Evolutionary conservation across 768 basidiomycete species (phyloP).

Genomic region (Leccinellum albellum): DNA sequence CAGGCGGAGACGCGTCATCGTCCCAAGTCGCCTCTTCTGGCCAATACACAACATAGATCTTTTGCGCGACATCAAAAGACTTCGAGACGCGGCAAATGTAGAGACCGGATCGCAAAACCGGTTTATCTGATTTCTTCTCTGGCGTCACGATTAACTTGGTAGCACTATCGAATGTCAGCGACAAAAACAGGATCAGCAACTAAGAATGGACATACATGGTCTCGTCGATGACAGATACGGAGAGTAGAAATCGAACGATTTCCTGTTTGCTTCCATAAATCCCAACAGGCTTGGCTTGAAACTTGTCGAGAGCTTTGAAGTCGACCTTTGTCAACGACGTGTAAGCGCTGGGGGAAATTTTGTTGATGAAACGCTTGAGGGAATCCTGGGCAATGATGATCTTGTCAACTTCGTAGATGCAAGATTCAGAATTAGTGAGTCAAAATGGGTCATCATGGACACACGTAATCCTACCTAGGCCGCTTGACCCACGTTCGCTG

Average conservation of each 20-base stretch:
- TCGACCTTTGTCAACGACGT: slow-evolving; percentile 53
- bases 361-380: slow-evolving; percentile 45
- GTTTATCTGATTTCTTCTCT: slow-evolving; percentile 5
- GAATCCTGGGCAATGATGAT: slow-evolving; percentile 56
- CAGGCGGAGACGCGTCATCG: slow-evolving; percentile 44
- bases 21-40: slow-evolving; percentile 59
- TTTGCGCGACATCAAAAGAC: slow-evolving; percentile 7
- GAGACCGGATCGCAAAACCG: slow-evolving; percentile 46
- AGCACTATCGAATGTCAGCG: slow-evolving; percentile 10
- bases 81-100: slow-evolving; percentile 37
- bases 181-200: neutral
- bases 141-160: slow-evolving; percentile 2
- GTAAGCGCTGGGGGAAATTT: slow-evolving; percentile 49
- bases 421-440: neutral
- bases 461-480: slow-evolving; percentile 40
- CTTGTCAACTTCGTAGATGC: slow-evolving; percentile 48
- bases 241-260: slow-evolving; percentile 45
- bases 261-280: slow-evolving; percentile 54
- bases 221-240: slow-evolving; percentile 36
- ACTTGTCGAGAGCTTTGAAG: slow-evolving; percentile 49
- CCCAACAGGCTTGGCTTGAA: slow-evolving; percentile 46
- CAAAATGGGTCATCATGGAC: neutral
- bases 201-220: slow-evolving; percentile 33
- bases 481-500: slow-evolving; percentile 46
- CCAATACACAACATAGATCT: slow-evolving; percentile 56